Percentiles rank a stretch among this genome's conserved stretches.
Evolutionary conservation across 1,284 basidiomycete genomes (phyloP).

Genomic region (Somion occarium): DNA sequence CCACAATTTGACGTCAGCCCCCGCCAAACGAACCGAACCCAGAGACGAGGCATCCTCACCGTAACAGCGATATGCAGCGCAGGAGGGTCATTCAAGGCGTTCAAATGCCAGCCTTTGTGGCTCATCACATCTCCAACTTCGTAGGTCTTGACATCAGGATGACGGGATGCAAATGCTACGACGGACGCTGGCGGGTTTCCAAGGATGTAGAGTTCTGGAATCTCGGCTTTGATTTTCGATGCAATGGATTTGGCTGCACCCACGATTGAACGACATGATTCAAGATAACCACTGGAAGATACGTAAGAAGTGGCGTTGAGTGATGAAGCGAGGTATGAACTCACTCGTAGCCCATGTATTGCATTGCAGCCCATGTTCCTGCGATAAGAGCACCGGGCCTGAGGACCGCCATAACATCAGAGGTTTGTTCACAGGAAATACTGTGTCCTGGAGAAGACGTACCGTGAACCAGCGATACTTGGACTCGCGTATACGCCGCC

Average conservation of each 20-base stretch:
- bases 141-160: constrained; percentile 61
- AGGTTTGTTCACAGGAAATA: too few relatives aligned
- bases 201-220: constrained; percentile 80
- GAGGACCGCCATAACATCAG: constrained; percentile 14
- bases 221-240: constrained; percentile 56
- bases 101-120: constrained; percentile 87
- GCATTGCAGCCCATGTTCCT: constrained; percentile 95
- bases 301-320: constrained; percentile 1
- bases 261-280: constrained; percentile 85
- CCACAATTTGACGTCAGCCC: constrained; percentile 1
- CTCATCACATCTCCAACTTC: constrained; percentile 91
- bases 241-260: constrained; percentile 66
- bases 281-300: constrained; percentile 76
- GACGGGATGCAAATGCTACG: constrained; percentile 79
- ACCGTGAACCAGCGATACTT: constrained; percentile 87
- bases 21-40: neutral
- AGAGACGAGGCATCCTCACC: constrained; percentile 38
- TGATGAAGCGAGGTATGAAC: constrained; percentile 20
- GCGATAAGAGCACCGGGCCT: constrained; percentile 93
- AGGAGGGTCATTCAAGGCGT: constrained; percentile 74
- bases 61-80: constrained; percentile 95
- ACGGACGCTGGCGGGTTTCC: constrained; percentile 90
- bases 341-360: constrained; percentile 83
- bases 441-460: constrained; percentile 21
- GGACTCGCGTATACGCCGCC: constrained; percentile 83